These are phyloP conservation scores for Raddia guianensis DNA, from an alignment of 176 grass and related monocot species.

Conservation along the genomic window DNA sequence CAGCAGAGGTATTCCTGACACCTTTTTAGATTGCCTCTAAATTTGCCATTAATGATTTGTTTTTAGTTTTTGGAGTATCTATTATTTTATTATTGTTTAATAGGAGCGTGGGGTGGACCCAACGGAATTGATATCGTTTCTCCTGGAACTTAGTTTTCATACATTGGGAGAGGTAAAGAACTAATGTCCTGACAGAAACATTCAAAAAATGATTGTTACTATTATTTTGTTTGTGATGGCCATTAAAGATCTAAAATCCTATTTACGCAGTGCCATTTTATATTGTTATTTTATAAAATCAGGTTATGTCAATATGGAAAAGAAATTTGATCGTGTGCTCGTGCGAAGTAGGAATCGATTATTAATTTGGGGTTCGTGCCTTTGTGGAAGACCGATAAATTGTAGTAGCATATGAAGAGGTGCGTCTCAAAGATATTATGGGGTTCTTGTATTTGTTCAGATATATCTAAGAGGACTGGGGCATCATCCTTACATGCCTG, in stretches of 20 bases:
- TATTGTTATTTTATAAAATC: neutral
- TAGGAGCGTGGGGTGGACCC: slow-evolving; percentile 94
- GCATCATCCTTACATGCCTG: neutral
- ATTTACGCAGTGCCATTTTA: neutral
- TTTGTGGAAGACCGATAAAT: slow-evolving; percentile 5
- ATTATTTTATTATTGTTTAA: slow-evolving; percentile 34
- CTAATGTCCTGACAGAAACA: neutral
- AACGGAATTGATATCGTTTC: slow-evolving; percentile 89
- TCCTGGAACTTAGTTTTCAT: slow-evolving; percentile 97
- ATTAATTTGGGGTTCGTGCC: neutral
- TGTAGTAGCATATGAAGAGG: neutral
- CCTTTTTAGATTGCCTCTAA: slow-evolving; percentile 19
- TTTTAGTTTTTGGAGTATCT: neutral
- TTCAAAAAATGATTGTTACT: neutral
- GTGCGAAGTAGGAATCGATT: neutral
- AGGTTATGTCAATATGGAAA: slow-evolving; percentile 16
- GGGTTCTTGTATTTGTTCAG: neutral
- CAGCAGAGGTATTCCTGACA: slow-evolving; percentile 71
- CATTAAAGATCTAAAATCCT: slow-evolving; percentile 13
- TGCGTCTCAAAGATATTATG: slow-evolving; percentile 1
- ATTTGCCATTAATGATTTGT: slow-evolving; percentile 16
- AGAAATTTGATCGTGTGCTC: neutral
- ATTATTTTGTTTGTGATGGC: neutral
- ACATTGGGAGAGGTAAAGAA: slow-evolving; percentile 64
- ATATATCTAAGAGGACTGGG: slow-evolving; percentile 5